A percentile compares a stretch with the other conserved stretches of the same genome.
Conservation (phyloP, 2,329 filamentous ascomycete genomes). For the Nemania sp. region DNA sequence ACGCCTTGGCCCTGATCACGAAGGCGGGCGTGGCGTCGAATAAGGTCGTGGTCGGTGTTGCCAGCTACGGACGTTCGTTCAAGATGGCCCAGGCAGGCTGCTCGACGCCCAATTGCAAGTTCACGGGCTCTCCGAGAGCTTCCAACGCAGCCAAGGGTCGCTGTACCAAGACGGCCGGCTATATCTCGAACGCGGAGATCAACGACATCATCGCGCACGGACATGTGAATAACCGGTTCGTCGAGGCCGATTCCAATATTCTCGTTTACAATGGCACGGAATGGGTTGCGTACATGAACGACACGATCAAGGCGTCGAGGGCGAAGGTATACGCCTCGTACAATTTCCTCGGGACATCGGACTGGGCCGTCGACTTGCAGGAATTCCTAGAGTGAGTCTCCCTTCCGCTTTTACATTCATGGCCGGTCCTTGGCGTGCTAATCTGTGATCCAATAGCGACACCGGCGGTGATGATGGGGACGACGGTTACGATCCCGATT, state of each 20-base stretch:
- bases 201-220: slow-evolving; percentile 35
- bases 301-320: slow-evolving; percentile 31
- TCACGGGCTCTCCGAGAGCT: slow-evolving; percentile 33
- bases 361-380: slow-evolving; percentile 45
- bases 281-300: slow-evolving; percentile 31
- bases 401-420: neutral
- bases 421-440: neutral
- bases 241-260: slow-evolving; percentile 24
- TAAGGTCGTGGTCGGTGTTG: slow-evolving; percentile 31
- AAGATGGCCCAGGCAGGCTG: slow-evolving; percentile 41
- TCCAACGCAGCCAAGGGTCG: slow-evolving; percentile 40
- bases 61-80: slow-evolving; percentile 18
- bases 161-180: slow-evolving; percentile 46
- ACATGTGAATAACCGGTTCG: neutral
- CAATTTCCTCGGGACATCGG: slow-evolving; percentile 41
- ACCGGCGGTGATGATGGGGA: slow-evolving; percentile 4
- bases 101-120: slow-evolving; percentile 40
- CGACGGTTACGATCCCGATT: slow-evolving; percentile 11
- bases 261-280: slow-evolving; percentile 31
- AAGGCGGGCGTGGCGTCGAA: slow-evolving; percentile 29
- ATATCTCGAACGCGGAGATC: slow-evolving; percentile 48
- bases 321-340: slow-evolving; percentile 27
- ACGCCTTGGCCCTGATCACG: slow-evolving; percentile 33
- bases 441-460: slow-evolving; percentile 1
- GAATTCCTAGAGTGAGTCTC: slow-evolving; percentile 23